phyloP scores from a whole-genome alignment of 2,329 filamentous ascomycete genomes.

The Aciculosporium take region DNA sequence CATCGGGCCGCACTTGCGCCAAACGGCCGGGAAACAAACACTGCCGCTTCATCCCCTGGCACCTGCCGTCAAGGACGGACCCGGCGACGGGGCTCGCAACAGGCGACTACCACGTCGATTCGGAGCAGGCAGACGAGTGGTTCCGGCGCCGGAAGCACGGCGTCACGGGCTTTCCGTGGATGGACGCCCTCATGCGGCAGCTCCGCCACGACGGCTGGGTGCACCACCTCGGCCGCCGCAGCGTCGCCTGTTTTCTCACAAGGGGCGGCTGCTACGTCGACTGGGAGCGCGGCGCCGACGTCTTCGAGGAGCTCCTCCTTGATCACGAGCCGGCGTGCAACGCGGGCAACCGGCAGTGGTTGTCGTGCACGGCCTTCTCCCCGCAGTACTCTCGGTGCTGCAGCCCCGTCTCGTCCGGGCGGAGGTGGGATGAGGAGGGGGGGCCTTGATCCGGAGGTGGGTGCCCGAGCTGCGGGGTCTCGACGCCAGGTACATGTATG shows the following conservation, averaged over 20 bases:
- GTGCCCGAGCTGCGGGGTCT: conserved; percentile 51
- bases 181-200: conserved; percentile 69
- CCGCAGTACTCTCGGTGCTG: conserved; percentile 59
- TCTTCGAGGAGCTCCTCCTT: conserved; percentile 62
- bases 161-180: conserved; percentile 64
- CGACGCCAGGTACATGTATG: conserved; percentile 59
- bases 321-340: conserved; percentile 66
- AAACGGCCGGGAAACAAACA: conserved; percentile 51
- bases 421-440: conserved; percentile 62
- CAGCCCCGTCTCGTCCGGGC: conserved; percentile 54
- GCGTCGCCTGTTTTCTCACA: conserved; percentile 71
- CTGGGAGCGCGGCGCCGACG: conserved; percentile 66
- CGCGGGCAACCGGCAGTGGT: conserved; percentile 65
- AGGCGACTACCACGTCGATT: conserved; percentile 50
- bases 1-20: conserved; percentile 47
- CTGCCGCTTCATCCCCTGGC: conserved; percentile 67
- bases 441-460: conserved; percentile 47
- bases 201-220: conserved; percentile 62
- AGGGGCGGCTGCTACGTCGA: conserved; percentile 63
- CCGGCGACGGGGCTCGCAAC: conserved; percentile 32
- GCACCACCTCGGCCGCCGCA: conserved; percentile 62
- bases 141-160: conserved; percentile 57
- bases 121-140: conserved; percentile 45
- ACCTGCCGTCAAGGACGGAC: conserved; percentile 48
- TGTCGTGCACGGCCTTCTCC: conserved; percentile 63